Evolutionary conservation across 306 rosid genomes (phyloP), one percentile per base, ranked within the genome.

Genomic region (Rosa rugosa): DNA sequence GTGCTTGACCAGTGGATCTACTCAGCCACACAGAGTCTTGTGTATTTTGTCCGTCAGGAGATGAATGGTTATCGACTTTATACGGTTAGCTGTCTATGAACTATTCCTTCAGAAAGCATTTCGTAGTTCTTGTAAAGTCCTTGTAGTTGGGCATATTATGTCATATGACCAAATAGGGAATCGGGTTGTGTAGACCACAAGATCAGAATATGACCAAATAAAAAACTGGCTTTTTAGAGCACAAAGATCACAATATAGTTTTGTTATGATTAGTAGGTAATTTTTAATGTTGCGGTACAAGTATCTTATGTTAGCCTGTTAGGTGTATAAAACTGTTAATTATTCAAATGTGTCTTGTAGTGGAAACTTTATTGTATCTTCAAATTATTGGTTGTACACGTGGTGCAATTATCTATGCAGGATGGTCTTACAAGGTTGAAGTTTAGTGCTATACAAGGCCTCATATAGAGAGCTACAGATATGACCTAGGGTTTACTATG

Each of bases 1-100:
- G 99, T 95, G 79, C 98, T 94, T 79, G 98, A 94, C 78, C 92
- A 94, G 77, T 94, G 98, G 98, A 94, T 94, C 80, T 90, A 92
- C 88, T 94, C 98, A n/a, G 97, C 98, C 71, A 94, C 98, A 20
- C 94, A 83, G 80, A 92, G 96, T 75, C 97, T 95, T 60, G 89
- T 95, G 76, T 83, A 86, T 83, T 95, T 95, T 92, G 97, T 95
- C 66, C 88, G 93, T 62, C 89, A 92, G 81, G 98, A 94, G 86
- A 94, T 94, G 98, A 83, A 88, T 84, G 94, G 81, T 69, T 94
- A 94, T 82, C 91, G 97, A 72, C 97, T 94, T 77, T 94, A 94
- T 77, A 94, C 98, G 83, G 98, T 92, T 54, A 77, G 91, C 77
- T 64, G 36, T 31, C 36, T 31, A 31, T 31, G 36, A 31, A 44